Evolutionary conservation across 345 rosid species (phyloP).

Genomic region (Capsella bursapastoris): DNA sequence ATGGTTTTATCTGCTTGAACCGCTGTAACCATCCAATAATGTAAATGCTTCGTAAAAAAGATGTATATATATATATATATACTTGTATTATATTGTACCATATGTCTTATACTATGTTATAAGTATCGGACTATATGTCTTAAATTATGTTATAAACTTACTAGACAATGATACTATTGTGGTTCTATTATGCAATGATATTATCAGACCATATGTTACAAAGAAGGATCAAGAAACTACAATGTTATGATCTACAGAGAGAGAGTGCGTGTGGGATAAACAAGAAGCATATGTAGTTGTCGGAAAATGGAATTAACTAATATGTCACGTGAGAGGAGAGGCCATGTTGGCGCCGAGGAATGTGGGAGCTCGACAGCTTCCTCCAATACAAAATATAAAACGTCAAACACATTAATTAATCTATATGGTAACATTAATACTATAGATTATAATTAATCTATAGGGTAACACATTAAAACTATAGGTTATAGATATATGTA

Average conservation of each 20-base stretch:
- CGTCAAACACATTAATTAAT: constrained; percentile 25
- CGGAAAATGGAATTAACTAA: constrained; percentile 14
- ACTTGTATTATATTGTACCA: too few species aligned
- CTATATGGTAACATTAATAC: background rate
- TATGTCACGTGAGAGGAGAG: constrained; percentile 63
- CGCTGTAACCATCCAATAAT: background rate
- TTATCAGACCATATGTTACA: background rate
- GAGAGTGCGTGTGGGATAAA: constrained; percentile 32
- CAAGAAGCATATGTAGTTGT: constrained; percentile 37
- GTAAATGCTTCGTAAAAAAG: background rate
- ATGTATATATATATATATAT: too few species aligned
- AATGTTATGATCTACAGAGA: background rate
- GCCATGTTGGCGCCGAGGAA: constrained; percentile 79
- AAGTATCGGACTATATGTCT: background rate
- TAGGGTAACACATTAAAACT: background rate
- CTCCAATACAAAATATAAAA: constrained; percentile 22
- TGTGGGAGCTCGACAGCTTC: constrained; percentile 59
- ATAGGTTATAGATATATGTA: background rate
- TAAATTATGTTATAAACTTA: too few species aligned
- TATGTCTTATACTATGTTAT: too few species aligned
- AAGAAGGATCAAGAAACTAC: background rate
- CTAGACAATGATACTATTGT: too few species aligned
- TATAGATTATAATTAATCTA: background rate
- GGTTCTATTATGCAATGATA: too few species aligned
- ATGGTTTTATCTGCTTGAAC: too few species aligned